These are phyloP conservation scores for Taphrina populina DNA, from an alignment of 1,139 yeast genomes.

Conservation along the genomic window DNA sequence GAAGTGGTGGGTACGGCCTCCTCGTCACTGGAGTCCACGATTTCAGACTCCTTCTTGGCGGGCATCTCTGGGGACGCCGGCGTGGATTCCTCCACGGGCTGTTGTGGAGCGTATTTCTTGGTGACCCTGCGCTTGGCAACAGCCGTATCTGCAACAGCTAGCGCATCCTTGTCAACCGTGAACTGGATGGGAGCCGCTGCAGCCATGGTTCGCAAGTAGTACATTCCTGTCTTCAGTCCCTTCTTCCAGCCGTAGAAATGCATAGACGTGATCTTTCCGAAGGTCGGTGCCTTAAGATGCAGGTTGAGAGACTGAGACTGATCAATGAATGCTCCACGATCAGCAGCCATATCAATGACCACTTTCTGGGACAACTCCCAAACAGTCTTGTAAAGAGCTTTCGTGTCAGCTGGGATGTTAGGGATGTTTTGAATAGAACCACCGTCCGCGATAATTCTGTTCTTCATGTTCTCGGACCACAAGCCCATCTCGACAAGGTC, in stretches of 20 bases:
- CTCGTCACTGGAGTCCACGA: conserved; percentile 34
- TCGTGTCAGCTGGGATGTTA: conserved; percentile 72
- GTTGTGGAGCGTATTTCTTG: conserved; percentile 39
- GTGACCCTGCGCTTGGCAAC: conserved; percentile 35
- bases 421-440: conserved; percentile 84
- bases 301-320: conserved; percentile 92
- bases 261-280: conserved; percentile 94
- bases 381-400: conserved; percentile 82
- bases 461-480: conserved; percentile 80
- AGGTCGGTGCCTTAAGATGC: conserved; percentile 79
- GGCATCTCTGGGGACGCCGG: conserved; percentile 30
- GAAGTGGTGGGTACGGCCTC: conserved; percentile 38
- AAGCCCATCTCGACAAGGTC: conserved; percentile 80
- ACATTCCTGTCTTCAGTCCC: conserved; percentile 98
- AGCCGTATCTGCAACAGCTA: conserved; percentile 42
- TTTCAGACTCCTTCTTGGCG: conserved; percentile 25
- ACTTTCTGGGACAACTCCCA: conserved; percentile 94
- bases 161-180: conserved; percentile 67
- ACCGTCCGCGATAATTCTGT: conserved; percentile 69
- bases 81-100: conserved; percentile 34
- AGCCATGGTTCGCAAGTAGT: conserved; percentile 91
- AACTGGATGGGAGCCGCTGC: conserved; percentile 93
- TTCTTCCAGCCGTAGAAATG: conserved; percentile 97
- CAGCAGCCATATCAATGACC: conserved; percentile 93
- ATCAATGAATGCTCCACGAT: conserved; percentile 87